These are phyloP conservation scores for Amesomyces nigricolor DNA, from an alignment of 2,329 filamentous ascomycete species.

Conservation along the genomic window DNA sequence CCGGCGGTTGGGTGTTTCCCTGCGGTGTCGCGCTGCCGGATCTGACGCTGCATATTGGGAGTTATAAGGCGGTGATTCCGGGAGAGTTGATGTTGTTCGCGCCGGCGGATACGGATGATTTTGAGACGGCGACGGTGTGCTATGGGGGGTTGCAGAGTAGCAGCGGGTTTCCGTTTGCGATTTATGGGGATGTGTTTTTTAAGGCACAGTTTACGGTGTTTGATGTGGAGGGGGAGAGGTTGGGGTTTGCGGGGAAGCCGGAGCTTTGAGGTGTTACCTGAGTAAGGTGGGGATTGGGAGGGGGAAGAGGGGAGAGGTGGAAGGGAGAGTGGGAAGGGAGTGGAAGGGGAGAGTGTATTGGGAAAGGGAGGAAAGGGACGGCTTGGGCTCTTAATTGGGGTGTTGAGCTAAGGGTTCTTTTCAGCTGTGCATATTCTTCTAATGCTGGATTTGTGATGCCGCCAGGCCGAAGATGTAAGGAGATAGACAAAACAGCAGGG, in stretches of 20 bases:
- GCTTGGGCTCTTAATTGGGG: too few species aligned
- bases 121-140: slow-evolving; percentile 49
- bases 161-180: slow-evolving; percentile 52
- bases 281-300: too few species aligned
- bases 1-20: slow-evolving; percentile 43
- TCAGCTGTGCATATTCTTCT: neutral
- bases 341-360: neutral
- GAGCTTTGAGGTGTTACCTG: too few species aligned
- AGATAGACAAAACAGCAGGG: neutral
- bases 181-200: slow-evolving; percentile 65
- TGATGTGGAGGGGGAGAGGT: slow-evolving; percentile 40
- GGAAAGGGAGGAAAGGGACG: too few species aligned
- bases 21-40: slow-evolving; percentile 28
- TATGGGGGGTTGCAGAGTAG: slow-evolving; percentile 62
- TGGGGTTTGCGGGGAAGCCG: slow-evolving; percentile 43
- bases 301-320: neutral
- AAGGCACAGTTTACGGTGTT: slow-evolving; percentile 65
- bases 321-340: neutral
- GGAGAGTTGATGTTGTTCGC: slow-evolving; percentile 43
- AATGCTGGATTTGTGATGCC: neutral
- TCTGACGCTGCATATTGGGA: slow-evolving; percentile 40
- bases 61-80: slow-evolving; percentile 42
- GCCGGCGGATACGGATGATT: slow-evolving; percentile 43
- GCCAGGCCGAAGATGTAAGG: neutral
- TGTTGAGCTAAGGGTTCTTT: neutral